Evolutionary conservation across 257 asterid genomes (phyloP).

Genomic region (Datura wrightii): DNA sequence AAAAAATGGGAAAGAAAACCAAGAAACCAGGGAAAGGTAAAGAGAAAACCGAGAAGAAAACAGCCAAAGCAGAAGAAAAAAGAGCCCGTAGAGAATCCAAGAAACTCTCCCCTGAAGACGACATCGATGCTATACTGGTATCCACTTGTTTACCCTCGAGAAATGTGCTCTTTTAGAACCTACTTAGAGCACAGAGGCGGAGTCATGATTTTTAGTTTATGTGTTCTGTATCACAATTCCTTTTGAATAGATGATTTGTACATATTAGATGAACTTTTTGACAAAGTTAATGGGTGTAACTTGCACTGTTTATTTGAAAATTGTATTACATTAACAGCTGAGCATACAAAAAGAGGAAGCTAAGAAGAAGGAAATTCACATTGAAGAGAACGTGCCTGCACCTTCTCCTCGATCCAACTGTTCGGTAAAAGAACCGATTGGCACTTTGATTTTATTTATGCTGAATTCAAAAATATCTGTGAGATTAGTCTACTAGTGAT

Average conservation of each 20-base stretch:
- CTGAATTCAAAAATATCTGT: neutral
- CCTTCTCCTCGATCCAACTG: slow-evolving; percentile 99
- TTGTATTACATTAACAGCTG: slow-evolving; percentile 39
- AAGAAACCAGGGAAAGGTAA: slow-evolving; percentile 96
- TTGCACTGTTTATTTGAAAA: neutral
- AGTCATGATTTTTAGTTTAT: neutral
- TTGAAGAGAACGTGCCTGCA: slow-evolving; percentile 88
- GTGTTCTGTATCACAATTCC: neutral
- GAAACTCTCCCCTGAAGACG: slow-evolving; percentile 95
- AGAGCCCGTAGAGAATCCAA: slow-evolving; percentile 83
- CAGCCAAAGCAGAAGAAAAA: slow-evolving; percentile 86
- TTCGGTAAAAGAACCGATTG: slow-evolving; percentile 55
- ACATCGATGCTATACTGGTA: slow-evolving; percentile 95
- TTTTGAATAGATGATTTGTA: neutral
- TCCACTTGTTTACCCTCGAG: neutral
- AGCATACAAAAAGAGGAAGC: slow-evolving; percentile 94
- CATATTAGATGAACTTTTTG: neutral
- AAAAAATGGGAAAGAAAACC: slow-evolving; percentile 82
- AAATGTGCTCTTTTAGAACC: no score
- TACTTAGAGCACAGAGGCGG: neutral
- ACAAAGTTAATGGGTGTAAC: neutral
- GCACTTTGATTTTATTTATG: neutral
- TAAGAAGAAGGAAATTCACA: slow-evolving; percentile 89
- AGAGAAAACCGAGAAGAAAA: slow-evolving; percentile 92
- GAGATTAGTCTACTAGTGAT: slow-evolving; percentile 14